phyloP scores from a whole-genome alignment of 495 filamentous ascomycete genomes.

The Recurvomyces mirabilis region DNA sequence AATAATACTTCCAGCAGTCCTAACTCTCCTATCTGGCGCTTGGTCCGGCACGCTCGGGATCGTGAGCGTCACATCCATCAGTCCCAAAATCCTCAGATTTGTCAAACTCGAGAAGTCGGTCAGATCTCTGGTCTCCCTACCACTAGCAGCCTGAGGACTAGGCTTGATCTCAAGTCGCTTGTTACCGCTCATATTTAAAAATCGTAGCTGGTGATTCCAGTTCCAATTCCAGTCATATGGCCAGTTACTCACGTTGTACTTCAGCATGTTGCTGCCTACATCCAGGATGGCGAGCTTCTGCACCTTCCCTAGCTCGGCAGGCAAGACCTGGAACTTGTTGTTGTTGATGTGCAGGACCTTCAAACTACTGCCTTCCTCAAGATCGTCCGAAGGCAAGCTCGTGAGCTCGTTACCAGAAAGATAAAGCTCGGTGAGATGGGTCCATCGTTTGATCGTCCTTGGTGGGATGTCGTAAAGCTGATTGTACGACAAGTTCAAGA shows the following conservation, averaged over 20 bases:
- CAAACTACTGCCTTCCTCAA: constrained; percentile 75
- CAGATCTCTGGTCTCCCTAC: constrained; percentile 49
- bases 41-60: constrained; percentile 89
- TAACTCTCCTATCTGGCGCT: constrained; percentile 85
- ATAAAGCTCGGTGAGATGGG: constrained; percentile 79
- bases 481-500: constrained; percentile 93
- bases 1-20: constrained; percentile 86
- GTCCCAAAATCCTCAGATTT: constrained; percentile 78
- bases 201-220: constrained; percentile 86
- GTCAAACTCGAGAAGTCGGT: constrained; percentile 81
- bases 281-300: constrained; percentile 82
- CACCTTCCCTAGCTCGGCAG: constrained; percentile 89
- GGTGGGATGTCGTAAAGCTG: constrained; percentile 83
- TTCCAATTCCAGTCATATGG: constrained; percentile 99
- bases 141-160: constrained; percentile 43
- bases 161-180: constrained; percentile 95
- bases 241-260: constrained; percentile 99
- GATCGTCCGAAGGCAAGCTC: constrained; percentile 81
- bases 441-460: constrained; percentile 76
- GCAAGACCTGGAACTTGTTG: constrained; percentile 94
- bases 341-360: constrained; percentile 90
- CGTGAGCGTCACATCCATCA: constrained; percentile 97
- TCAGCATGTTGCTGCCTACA: constrained; percentile 90
- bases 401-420: constrained; percentile 92
- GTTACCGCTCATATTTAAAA: constrained; percentile 94